These are phyloP conservation scores for Truncatella angustata DNA, from an alignment of 2,329 filamentous ascomycete species.

Conservation along the genomic window DNA sequence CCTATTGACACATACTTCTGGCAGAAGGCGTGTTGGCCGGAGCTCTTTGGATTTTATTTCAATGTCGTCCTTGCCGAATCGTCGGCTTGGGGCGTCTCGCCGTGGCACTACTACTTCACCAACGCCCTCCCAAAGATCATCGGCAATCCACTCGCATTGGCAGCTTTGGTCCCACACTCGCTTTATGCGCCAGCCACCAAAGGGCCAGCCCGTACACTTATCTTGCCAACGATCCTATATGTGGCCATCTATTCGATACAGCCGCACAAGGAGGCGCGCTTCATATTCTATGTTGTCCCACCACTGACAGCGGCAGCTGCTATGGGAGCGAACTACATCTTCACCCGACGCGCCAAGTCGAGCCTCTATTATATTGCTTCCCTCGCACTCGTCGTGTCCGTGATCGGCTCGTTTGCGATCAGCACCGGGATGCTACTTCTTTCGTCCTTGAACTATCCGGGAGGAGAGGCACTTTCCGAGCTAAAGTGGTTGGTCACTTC, in stretches of 20 bases:
- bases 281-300: slow-evolving; percentile 86
- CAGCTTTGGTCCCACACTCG: slow-evolving; percentile 53
- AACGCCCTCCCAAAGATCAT: slow-evolving; percentile 80
- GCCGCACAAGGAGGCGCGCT: slow-evolving; percentile 94
- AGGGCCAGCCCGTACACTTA: slow-evolving; percentile 43
- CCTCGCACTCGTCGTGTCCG: slow-evolving; percentile 55
- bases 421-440: slow-evolving; percentile 70
- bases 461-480: slow-evolving; percentile 70
- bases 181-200: slow-evolving; percentile 48
- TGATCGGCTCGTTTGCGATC: slow-evolving; percentile 56
- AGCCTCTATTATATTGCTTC: slow-evolving; percentile 53
- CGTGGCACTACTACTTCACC: slow-evolving; percentile 83
- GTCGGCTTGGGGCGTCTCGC: slow-evolving; percentile 82
- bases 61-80: slow-evolving; percentile 85
- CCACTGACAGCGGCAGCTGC: slow-evolving; percentile 76
- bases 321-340: slow-evolving; percentile 70
- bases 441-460: slow-evolving; percentile 91
- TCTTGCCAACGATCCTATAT: slow-evolving; percentile 70
- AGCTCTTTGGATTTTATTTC: slow-evolving; percentile 84
- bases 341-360: slow-evolving; percentile 63
- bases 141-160: slow-evolving; percentile 69
- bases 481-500: slow-evolving; percentile 42
- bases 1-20: slow-evolving; percentile 90
- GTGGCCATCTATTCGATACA: slow-evolving; percentile 80
- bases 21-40: slow-evolving; percentile 85